Conservation (phyloP, 2,329 filamentous ascomycete genomes). For the Fusarium staphyleae region DNA sequence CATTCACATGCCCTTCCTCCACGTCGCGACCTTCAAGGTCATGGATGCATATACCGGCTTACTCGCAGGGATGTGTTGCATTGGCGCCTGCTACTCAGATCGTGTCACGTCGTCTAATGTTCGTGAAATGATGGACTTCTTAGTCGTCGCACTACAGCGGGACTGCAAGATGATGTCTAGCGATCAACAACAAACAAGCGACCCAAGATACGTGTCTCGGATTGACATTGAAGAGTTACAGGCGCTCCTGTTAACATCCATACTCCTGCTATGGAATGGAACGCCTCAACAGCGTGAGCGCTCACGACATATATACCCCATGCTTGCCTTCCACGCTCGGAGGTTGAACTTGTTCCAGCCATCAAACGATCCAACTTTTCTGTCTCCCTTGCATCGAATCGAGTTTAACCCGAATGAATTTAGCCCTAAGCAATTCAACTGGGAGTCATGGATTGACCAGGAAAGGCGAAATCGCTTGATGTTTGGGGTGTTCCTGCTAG, state of each 20-base stretch:
- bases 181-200: slow-evolving; percentile 28
- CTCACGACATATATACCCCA: slow-evolving; percentile 65
- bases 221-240: slow-evolving; percentile 71
- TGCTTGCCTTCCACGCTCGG: slow-evolving; percentile 64
- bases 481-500: slow-evolving; percentile 69
- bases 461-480: slow-evolving; percentile 72
- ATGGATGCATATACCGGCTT: slow-evolving; percentile 71
- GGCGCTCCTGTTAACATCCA: slow-evolving; percentile 67
- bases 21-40: slow-evolving; percentile 74
- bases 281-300: slow-evolving; percentile 69
- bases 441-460: slow-evolving; percentile 73
- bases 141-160: slow-evolving; percentile 64
- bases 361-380: slow-evolving; percentile 55
- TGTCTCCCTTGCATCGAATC: slow-evolving; percentile 68
- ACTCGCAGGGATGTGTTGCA: slow-evolving; percentile 72
- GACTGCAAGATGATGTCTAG: slow-evolving; percentile 57
- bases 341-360: slow-evolving; percentile 63
- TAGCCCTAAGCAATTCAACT: slow-evolving; percentile 64
- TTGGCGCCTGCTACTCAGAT: slow-evolving; percentile 78
- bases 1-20: slow-evolving; percentile 75
- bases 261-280: slow-evolving; percentile 74
- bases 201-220: slow-evolving; percentile 41
- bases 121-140: slow-evolving; percentile 71
- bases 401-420: slow-evolving; percentile 55
- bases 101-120: slow-evolving; percentile 65